Base-by-base conservation (phyloP, 371 early-diverging fungal species). In the Mucor piriformis region DNA sequence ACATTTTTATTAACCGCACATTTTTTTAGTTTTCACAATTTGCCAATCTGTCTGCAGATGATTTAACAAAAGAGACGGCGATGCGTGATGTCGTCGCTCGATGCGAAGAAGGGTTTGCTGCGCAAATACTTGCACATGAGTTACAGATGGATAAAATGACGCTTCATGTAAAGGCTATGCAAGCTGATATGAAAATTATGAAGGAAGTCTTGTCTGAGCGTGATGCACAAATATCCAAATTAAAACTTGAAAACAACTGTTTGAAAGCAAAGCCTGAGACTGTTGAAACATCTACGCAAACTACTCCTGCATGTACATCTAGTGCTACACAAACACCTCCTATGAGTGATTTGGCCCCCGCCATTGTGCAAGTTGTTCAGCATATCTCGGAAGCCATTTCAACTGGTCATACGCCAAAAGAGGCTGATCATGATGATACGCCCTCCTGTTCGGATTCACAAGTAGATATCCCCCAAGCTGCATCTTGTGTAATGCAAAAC, bases 1-100 rank as follows among this genome's bases (percentile, higher is more conserved):
- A 40, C 18, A 40, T 16, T 6, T 16, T 40, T 0, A n/a, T 16
- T 40, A n/a, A 13, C 12, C 15, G 6, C 37, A 3, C 11, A 33
- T 33, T 33, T 37, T 10, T 46, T 3, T 34, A 52, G 63, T 18
- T 50, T 35, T 47, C 52, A 24, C 43, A 34, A 7, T 43, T 58
- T 25, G 33, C 50, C 12, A 62, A 42, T 33, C 21, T 57, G 13
- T 53, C 57, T 12, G 33, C 49, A 13, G 64, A 57, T 12, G 48
- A 51, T 23, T 15, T 56, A 32, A 29, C 25, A 4, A 60, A 65
- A 4, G 52, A 43, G 12, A 63, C 56, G 2, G 70, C 70, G 0
- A 69, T 77, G 59, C 61, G 51, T 12, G 74, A 73, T 38, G 72
- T 77, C 0, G 67, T 74, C 18, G 64, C 65, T 37, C 72, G 69